Percentiles rank a stretch among this genome's conserved stretches.
Conservation (phyloP, 768 basidiomycete genomes). For the Termitomyces sp. region DNA sequence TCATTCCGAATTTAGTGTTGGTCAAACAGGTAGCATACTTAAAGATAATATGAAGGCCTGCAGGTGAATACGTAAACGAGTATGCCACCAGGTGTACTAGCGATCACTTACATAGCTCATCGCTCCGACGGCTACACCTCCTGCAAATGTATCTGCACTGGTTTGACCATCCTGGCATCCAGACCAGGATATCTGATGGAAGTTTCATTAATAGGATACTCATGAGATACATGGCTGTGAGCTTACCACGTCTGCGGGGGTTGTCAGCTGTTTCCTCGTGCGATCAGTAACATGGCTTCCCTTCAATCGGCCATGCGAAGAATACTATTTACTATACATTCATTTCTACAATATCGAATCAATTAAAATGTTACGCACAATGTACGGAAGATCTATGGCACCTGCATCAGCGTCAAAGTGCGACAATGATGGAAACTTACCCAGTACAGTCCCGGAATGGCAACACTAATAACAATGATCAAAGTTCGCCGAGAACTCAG, state of each 20-base stretch:
- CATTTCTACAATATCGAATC: neutral
- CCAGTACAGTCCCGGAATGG: constrained; percentile 50
- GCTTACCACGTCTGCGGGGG: constrained; percentile 64
- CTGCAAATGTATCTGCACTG: constrained; percentile 63
- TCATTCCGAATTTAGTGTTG: neutral
- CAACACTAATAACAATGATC: constrained; percentile 30
- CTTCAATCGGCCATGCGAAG: constrained; percentile 50
- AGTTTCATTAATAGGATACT: neutral
- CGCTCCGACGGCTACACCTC: constrained; percentile 65
- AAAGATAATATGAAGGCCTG: constrained; percentile 60
- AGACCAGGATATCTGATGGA: constrained; percentile 60
- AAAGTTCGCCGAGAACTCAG: neutral
- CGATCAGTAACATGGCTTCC: constrained; percentile 32
- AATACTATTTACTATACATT: constrained; percentile 36
- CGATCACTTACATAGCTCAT: constrained; percentile 62
- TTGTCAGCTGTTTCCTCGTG: constrained; percentile 36
- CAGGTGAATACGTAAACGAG: neutral
- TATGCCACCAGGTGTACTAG: neutral
- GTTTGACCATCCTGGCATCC: constrained; percentile 68
- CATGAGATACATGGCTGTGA: neutral
- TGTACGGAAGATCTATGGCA: constrained; percentile 39
- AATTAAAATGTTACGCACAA: constrained; percentile 23
- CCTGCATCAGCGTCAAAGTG: neutral
- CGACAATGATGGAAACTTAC: constrained; percentile 19
- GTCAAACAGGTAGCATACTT: constrained; percentile 21